phyloP scores from a whole-genome alignment of 495 filamentous ascomycete genomes.

The Tuber aestivum region DNA sequence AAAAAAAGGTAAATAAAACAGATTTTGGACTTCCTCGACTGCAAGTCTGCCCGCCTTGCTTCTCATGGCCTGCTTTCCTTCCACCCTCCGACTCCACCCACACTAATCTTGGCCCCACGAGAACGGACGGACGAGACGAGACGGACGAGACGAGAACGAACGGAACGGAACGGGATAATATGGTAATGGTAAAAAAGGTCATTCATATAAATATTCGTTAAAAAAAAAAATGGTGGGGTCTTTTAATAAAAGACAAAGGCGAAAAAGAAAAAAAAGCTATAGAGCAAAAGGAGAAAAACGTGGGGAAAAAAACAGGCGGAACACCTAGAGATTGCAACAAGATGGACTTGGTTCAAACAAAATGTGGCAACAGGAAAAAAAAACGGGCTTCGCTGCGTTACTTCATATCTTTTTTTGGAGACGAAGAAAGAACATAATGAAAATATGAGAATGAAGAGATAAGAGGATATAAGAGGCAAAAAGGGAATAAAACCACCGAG shows the following conservation, averaged over 20 bases:
- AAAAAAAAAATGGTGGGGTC: constrained; percentile 2
- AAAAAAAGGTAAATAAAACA: background rate
- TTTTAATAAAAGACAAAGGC: background rate
- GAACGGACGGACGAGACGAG: constrained; percentile 1
- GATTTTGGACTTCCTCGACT: background rate
- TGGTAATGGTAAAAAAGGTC: constrained; percentile 6
- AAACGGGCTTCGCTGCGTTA: constrained; percentile 41
- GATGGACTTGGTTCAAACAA: constrained; percentile 1
- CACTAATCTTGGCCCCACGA: background rate
- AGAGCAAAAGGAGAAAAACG: background rate
- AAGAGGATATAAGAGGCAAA: constrained; percentile 24
- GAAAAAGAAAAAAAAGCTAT: background rate
- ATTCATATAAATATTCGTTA: constrained; percentile 7
- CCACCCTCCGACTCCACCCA: background rate
- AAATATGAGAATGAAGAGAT: constrained; percentile 8
- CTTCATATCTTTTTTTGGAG: constrained; percentile 42
- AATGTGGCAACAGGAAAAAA: constrained; percentile 21
- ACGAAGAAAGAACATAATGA: constrained; percentile 24
- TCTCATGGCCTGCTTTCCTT: background rate
- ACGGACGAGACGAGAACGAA: constrained; percentile 1
- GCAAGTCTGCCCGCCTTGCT: background rate
- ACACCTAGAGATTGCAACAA: constrained; percentile 28
- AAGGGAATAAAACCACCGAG: constrained; percentile 38
- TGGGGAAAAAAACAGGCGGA: constrained; percentile 19
- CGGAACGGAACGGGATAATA: constrained; percentile 2